Evolutionary conservation across 495 filamentous ascomycete genomes (phyloP).

Genomic region (Aspergillus cristatus): DNA sequence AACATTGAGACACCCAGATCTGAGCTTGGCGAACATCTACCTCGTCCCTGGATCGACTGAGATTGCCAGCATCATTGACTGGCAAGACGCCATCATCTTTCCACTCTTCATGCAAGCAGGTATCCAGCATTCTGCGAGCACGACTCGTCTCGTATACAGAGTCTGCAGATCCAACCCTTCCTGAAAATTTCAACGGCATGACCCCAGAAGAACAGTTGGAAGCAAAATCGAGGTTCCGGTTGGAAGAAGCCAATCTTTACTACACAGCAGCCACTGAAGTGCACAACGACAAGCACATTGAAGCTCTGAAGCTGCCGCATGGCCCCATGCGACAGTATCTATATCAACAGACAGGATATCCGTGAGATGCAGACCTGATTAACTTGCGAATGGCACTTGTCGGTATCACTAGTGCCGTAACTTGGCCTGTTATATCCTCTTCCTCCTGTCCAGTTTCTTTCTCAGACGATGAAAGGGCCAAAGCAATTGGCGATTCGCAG

Average conservation of each 20-base stretch:
- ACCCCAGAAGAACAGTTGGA: slow-evolving; percentile 17
- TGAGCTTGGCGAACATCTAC: slow-evolving; percentile 34
- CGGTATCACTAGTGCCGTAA: slow-evolving; percentile 21
- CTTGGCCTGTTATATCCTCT: slow-evolving; percentile 20
- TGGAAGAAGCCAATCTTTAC: slow-evolving; percentile 28
- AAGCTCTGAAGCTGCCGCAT: slow-evolving; percentile 17
- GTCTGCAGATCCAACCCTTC: slow-evolving; percentile 22
- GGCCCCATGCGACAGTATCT: slow-evolving; percentile 27
- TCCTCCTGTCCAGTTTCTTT: slow-evolving; percentile 18
- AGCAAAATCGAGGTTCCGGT: slow-evolving; percentile 16
- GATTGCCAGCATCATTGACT: slow-evolving; percentile 31
- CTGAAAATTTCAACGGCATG: slow-evolving; percentile 22
- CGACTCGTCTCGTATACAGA: slow-evolving; percentile 22
- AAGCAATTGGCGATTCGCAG: slow-evolving; percentile 20
- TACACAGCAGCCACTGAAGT: slow-evolving; percentile 29
- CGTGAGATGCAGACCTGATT: slow-evolving; percentile 29
- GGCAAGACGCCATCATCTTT: slow-evolving; percentile 26
- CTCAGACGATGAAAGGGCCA: slow-evolving; percentile 20
- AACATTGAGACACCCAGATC: slow-evolving; percentile 33
- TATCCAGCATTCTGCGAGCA: slow-evolving; percentile 33
- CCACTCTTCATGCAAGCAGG: slow-evolving; percentile 31
- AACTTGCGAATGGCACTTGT: slow-evolving; percentile 26
- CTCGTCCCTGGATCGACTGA: slow-evolving; percentile 22
- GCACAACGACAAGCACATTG: slow-evolving; percentile 21
- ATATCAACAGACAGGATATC: slow-evolving; percentile 22